phyloP scores from a whole-genome alignment of 345 rosid species.

The Dipteronia dyeriana region DNA sequence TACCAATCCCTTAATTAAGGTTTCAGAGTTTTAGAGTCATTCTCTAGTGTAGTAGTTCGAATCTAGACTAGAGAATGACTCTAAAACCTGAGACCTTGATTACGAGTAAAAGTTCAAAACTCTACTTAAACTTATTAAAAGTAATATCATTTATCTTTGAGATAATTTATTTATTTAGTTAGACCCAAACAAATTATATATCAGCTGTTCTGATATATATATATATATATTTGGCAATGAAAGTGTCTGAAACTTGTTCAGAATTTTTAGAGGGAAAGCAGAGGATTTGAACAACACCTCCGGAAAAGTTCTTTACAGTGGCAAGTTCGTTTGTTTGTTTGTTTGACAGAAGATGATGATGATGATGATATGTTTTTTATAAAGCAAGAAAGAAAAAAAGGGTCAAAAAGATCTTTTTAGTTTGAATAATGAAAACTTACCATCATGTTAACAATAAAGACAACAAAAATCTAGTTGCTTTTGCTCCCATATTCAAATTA shows the following conservation, averaged over 20 bases:
- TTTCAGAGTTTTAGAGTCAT: too few species aligned
- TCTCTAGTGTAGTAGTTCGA: too few species aligned
- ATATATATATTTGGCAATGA: not conserved
- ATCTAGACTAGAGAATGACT: too few species aligned
- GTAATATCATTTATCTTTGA: too few species aligned
- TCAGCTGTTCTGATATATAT: not conserved
- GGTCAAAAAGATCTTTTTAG: constrained; percentile 30
- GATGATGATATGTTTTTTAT: constrained; percentile 14
- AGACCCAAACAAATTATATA: too few species aligned
- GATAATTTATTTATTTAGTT: too few species aligned
- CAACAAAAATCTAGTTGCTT: constrained; percentile 6
- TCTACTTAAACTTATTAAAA: too few species aligned
- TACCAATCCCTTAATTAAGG: too few species aligned
- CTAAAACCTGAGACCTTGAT: too few species aligned
- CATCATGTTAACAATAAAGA: constrained; percentile 10
- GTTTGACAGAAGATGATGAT: constrained; percentile 5
- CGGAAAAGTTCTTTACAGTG: not conserved
- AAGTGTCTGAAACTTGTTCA: not conserved
- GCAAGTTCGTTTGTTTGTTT: not conserved
- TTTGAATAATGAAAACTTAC: constrained; percentile 16
- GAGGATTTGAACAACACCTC: not conserved
- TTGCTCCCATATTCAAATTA: constrained; percentile 31
- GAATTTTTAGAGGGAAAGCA: not conserved
- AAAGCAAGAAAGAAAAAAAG: constrained; percentile 16
- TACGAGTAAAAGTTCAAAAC: too few species aligned